Base-by-base conservation (phyloP, 306 rosid species). In the Bauhinia variegata region DNA sequence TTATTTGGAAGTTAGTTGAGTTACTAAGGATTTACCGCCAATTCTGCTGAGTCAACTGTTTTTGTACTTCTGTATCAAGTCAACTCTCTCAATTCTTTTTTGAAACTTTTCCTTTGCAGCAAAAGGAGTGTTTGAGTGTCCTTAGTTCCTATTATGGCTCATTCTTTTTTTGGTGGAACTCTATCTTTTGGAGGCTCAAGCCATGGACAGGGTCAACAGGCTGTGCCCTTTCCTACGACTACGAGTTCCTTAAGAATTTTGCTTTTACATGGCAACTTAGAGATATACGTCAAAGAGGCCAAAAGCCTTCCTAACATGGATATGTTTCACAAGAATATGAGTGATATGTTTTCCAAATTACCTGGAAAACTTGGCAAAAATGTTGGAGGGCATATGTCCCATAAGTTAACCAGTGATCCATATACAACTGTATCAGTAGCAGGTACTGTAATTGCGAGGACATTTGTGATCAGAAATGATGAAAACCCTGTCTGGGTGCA, bases 401-500 rank as follows among this genome's bases (percentile, higher is more conserved):
- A 34, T 1, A 50, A 67, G 50, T 28, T 74, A 30, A 86, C 93
- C 13, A 87, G 96, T 77, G 96, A 92, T 75, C 96, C 98, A 0
- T 92, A 92, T 54, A 96, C 89, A 23, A 84, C 96, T 0, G 81
- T 86, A 0, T 82, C 96, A 6, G 83, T 88, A 5, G 78, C 88
- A 0, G 80, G 83, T 32, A 86, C 85, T 64, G 96, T 89, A 0
- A 68, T 92, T 61, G 98, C 91, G 2, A 89, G 96, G 47, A 89
- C 96, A 17, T 92, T 83, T 65, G 89, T 92, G 42, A 79, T 89
- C 15, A 71, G 70, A n/a, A 83, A 92, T 65, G 34, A n/a, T 11
- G 96, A 88, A 33, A 87, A 83, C 62, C 98, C 96, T 5, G 73
- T 65, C 63, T 92, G 96, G 98, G 82, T 65, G 80, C 98, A 89